Base-by-base conservation (phyloP, 768 basidiomycete genomes). In the Paxillus ammoniavirescens region DNA sequence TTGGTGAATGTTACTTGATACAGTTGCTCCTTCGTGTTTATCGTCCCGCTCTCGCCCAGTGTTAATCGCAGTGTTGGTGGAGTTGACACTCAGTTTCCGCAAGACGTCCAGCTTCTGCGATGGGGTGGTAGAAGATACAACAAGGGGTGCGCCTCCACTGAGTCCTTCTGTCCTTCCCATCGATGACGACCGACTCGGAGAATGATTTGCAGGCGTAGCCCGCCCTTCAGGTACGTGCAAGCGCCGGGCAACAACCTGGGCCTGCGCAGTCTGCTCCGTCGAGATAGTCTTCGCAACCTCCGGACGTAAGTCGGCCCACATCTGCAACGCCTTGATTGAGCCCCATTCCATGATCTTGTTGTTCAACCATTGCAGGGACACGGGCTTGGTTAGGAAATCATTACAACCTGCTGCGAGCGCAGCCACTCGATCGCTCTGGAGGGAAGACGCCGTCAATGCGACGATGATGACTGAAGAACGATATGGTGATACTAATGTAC, bases 321-420 rank as follows among this genome's bases (percentile, higher is more conserved):
- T 93, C 66, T 93, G 90, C 52, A 93, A 66, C 5, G 90, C 91
- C 67, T 93, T 93, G 73, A 99, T 98, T 3, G 93, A 96, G 0
- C 97, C 97, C 97, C 97, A 99, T 70, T 99, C 97, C 56, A 96
- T 91, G 66, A 98, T 95, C 77, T 99, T 99, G 75, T 87, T 91
- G 68, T 98, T 93, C 48, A 99, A 76, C 97, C 97, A 99, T 42
- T 88, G 78, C 28, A 97, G 76, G 7, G 91, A 93, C 30, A 99
- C 96, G 0, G 97, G 97, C 65, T 99, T 99, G 40, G 95, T 98
- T 46, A 99, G 72, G 73, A 98, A 99, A 69, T 99, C 97, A 63
- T 99, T 98, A 73, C 97, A 99, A 6, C 97, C 97, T 2, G 97
- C 97, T 5, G 92, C 95, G 37, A 99, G 85, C n/a, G 97, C 97